Conservation (phyloP, 164 flowering plant genomes). For the Vitis labrusca region DNA sequence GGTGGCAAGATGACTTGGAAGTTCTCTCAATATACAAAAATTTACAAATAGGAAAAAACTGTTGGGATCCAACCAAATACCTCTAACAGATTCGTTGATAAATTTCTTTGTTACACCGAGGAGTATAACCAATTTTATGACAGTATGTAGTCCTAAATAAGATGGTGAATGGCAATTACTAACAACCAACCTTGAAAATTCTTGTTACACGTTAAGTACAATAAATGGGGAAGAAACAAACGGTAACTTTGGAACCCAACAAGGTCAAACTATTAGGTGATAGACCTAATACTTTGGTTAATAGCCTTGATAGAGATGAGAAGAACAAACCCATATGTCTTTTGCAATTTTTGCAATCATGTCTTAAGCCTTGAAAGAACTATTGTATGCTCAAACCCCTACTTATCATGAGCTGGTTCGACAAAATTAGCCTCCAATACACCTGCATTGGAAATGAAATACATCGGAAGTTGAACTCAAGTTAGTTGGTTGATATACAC, state of each 20-base stretch:
- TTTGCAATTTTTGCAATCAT: slow-evolving; percentile 67
- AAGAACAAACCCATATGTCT: slow-evolving; percentile 68
- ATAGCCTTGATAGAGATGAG: neutral
- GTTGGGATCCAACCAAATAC: no score
- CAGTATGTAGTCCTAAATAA: slow-evolving; percentile 46
- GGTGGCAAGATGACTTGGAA: neutral
- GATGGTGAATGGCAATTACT: neutral
- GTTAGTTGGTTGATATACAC: neutral
- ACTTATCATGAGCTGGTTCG: slow-evolving; percentile 99
- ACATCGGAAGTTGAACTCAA: slow-evolving; percentile 6
- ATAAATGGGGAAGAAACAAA: no score
- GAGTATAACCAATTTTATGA: slow-evolving; percentile 72
- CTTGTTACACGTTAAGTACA: no score
- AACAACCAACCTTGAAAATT: neutral
- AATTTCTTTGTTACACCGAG: slow-evolving; percentile 6
- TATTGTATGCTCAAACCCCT: slow-evolving; percentile 94
- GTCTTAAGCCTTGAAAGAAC: slow-evolving; percentile 84
- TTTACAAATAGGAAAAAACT: no score
- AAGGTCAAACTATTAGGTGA: no score
- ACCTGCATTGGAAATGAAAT: slow-evolving; percentile 41
- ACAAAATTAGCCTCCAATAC: slow-evolving; percentile 97
- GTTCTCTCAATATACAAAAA: no score
- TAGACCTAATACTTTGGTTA: neutral
- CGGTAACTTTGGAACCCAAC: no score
- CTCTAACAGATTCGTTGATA: no score